Percentiles rank a stretch among this genome's conserved stretches.
Evolutionary conservation across 768 basidiomycete species (phyloP).

Genomic region (Leccinum olivaceopallidum): DNA sequence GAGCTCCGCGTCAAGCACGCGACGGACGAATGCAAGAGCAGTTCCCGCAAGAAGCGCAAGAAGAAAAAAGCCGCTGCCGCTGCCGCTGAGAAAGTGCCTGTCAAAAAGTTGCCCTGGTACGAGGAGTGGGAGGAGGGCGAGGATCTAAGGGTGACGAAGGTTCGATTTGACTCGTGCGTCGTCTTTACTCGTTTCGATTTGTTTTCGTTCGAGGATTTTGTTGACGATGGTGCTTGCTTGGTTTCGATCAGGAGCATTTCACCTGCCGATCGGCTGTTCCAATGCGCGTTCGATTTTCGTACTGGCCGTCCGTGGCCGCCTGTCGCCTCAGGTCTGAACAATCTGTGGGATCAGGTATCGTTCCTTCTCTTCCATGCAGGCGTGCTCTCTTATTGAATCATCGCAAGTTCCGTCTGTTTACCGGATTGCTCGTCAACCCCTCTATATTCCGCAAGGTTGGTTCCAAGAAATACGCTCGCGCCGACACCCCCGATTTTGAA

Average conservation of each 20-base stretch:
- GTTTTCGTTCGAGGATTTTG: background rate
- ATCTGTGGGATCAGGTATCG: constrained; percentile 67
- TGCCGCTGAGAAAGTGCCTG: constrained; percentile 14
- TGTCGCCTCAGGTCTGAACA: constrained; percentile 31
- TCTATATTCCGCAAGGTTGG: constrained; percentile 36
- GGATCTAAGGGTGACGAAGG: constrained; percentile 40
- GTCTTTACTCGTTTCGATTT: background rate
- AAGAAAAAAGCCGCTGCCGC: constrained; percentile 30
- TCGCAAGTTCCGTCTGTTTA: constrained; percentile 58
- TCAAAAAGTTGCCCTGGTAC: constrained; percentile 52
- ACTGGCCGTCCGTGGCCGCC: constrained; percentile 41
- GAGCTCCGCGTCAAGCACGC: constrained; percentile 51
- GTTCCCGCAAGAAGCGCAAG: constrained; percentile 52
- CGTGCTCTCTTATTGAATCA: constrained; percentile 5
- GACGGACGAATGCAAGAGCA: constrained; percentile 57
- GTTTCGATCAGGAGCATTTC: constrained; percentile 39
- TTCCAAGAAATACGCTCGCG: constrained; percentile 31
- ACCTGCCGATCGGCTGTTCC: constrained; percentile 54
- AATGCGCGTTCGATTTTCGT: constrained; percentile 61
- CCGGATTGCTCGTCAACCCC: constrained; percentile 54
- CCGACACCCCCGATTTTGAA: constrained; percentile 37
- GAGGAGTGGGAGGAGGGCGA: constrained; percentile 73
- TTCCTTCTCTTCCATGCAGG: background rate
- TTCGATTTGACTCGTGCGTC: constrained; percentile 53
- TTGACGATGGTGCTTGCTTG: constrained; percentile 1